Conservation (phyloP, 2,329 filamentous ascomycete species). For the Penicillium sp. region DNA sequence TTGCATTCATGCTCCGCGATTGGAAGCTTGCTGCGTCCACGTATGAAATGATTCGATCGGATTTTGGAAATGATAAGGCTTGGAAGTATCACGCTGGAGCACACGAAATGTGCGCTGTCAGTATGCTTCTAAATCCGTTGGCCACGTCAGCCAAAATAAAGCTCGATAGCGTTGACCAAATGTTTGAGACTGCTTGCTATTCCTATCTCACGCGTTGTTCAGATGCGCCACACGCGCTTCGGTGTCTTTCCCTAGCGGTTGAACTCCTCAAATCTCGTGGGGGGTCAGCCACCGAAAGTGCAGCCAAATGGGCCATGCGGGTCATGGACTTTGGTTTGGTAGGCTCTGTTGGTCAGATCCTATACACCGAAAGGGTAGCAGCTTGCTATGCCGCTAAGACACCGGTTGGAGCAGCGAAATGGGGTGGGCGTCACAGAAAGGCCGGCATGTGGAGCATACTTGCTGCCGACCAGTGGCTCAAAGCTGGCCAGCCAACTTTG, state of each 20-base stretch:
- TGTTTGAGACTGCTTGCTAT: constrained; percentile 87
- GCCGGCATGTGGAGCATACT: constrained; percentile 86
- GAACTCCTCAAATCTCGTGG: constrained; percentile 82
- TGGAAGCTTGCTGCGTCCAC: constrained; percentile 90
- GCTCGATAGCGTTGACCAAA: constrained; percentile 76
- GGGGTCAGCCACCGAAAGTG: constrained; percentile 77
- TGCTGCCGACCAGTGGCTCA: constrained; percentile 79
- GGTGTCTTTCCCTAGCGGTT: constrained; percentile 71
- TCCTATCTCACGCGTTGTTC: constrained; percentile 86
- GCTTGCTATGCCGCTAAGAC: constrained; percentile 76
- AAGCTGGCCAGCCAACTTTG: constrained; percentile 71
- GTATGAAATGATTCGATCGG: constrained; percentile 83
- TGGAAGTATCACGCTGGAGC: constrained; percentile 93
- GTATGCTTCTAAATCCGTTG: constrained; percentile 74
- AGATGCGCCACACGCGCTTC: constrained; percentile 74
- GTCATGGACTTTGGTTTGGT: constrained; percentile 76
- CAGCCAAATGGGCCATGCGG: constrained; percentile 78
- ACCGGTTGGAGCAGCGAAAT: constrained; percentile 63
- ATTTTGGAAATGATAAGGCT: constrained; percentile 93
- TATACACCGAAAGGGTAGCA: constrained; percentile 82
- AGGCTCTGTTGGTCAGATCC: constrained; percentile 72
- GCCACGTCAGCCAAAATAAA: constrained; percentile 71
- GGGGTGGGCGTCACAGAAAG: constrained; percentile 75
- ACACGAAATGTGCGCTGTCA: constrained; percentile 91
- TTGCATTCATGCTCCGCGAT: constrained; percentile 93